phyloP scores from a whole-genome alignment of 768 basidiomycete genomes.

The Boletus rubropictus region DNA sequence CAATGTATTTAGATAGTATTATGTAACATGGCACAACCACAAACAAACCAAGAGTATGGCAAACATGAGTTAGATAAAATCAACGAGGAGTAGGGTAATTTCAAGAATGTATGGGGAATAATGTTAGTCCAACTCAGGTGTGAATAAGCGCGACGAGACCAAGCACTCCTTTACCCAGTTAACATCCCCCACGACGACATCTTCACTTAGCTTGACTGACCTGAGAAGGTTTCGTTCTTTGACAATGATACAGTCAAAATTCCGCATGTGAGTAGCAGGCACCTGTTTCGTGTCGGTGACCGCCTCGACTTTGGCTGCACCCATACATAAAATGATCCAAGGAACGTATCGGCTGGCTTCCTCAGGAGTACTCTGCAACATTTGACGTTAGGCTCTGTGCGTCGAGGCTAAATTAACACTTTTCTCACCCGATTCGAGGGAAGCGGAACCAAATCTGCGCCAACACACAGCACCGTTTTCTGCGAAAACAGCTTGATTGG shows the following conservation, averaged over 20 bases:
- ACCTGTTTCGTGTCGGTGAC: slow-evolving; percentile 41
- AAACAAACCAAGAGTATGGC: background rate
- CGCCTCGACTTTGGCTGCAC: slow-evolving; percentile 65
- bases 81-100: slow-evolving; percentile 2
- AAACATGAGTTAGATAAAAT: slow-evolving; percentile 1
- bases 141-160: slow-evolving; percentile 51
- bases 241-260: slow-evolving; percentile 63
- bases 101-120: background rate
- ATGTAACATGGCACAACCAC: background rate
- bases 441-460: slow-evolving; percentile 48
- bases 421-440: slow-evolving; percentile 25
- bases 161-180: slow-evolving; percentile 77
- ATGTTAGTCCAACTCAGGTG: slow-evolving; percentile 19
- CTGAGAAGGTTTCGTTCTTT: slow-evolving; percentile 35
- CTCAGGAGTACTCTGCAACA: slow-evolving; percentile 21
- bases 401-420: slow-evolving; percentile 2
- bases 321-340: slow-evolving; percentile 73
- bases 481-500: slow-evolving; percentile 52
- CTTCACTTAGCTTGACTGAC: slow-evolving; percentile 25
- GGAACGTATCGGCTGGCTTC: slow-evolving; percentile 45
- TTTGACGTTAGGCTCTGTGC: background rate
- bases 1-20: too few relatives aligned
- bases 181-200: slow-evolving; percentile 45
- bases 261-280: slow-evolving; percentile 18
- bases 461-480: slow-evolving; percentile 56